Conservation (phyloP, 331 rosid species). For the Erythrophleum ivorense region DNA sequence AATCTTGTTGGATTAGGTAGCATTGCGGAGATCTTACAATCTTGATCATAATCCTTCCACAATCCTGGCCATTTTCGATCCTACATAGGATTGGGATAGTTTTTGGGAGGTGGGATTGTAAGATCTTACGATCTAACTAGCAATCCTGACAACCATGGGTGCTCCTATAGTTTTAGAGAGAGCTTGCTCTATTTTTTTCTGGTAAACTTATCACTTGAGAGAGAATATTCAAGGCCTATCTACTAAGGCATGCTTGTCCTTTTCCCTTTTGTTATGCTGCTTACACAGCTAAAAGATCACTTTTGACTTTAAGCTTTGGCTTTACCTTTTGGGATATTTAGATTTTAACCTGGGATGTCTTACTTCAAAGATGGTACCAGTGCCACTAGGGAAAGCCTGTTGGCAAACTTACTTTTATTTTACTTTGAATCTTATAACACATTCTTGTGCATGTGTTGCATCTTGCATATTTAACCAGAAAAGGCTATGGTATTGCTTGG, state of each 20-base stretch:
- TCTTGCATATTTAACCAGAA: neutral
- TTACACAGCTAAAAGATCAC: neutral
- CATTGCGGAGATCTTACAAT: neutral
- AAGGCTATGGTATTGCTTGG: neutral
- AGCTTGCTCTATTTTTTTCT: neutral
- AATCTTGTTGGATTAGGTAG: neutral
- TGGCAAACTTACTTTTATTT: neutral
- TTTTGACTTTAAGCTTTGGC: neutral
- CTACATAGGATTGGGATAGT: too few relatives aligned
- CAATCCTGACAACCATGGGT: neutral
- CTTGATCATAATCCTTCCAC: neutral
- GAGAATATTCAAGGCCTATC: neutral
- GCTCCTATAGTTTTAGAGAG: neutral
- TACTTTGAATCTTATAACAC: neutral
- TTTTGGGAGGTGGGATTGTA: neutral
- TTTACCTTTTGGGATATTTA: neutral
- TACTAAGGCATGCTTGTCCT: neutral
- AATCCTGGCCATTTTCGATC: neutral
- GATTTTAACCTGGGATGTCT: neutral
- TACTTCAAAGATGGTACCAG: neutral
- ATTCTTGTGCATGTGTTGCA: neutral
- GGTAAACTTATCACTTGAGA: neutral
- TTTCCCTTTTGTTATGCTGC: neutral
- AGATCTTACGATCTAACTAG: neutral
- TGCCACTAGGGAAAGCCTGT: neutral